Conservation (phyloP, 1,284 basidiomycete species). For the Coniophora puteana region DNA sequence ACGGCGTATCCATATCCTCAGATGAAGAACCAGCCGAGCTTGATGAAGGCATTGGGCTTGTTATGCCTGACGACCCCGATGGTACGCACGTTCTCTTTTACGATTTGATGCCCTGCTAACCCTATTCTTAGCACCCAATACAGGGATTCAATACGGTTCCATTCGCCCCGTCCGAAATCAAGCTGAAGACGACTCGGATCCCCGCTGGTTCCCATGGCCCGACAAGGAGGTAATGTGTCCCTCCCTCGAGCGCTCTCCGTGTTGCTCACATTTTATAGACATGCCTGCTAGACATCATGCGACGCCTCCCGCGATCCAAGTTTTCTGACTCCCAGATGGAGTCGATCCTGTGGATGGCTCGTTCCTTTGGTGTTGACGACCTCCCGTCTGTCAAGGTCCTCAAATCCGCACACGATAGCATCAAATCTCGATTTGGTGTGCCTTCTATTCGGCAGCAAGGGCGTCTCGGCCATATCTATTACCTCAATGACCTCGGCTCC, state of each 20-base stretch:
- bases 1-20: too few relatives aligned
- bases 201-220: not conserved
- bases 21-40: too few relatives aligned
- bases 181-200: too few relatives aligned
- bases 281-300: slow-evolving; percentile 10
- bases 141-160: too few relatives aligned
- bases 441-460: slow-evolving; percentile 1
- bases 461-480: slow-evolving; percentile 10
- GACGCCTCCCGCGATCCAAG: slow-evolving; percentile 10
- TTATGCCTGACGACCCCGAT: too few relatives aligned
- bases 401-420: not conserved
- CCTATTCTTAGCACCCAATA: too few relatives aligned
- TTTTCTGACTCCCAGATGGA: slow-evolving; percentile 13
- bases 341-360: slow-evolving; percentile 7
- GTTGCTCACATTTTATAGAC: slow-evolving; percentile 4
- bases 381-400: not conserved
- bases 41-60: too few relatives aligned
- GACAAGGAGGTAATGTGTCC: not conserved
- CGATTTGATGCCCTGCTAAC: too few relatives aligned
- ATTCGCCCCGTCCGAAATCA: too few relatives aligned
- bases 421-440: not conserved
- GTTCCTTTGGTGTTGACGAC: slow-evolving; percentile 1
- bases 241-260: not conserved
- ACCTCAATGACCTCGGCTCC: slow-evolving; percentile 5
- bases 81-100: too few relatives aligned